These are phyloP conservation scores for Saturnispora hagleri DNA, from an alignment of 805 yeast genomes.

Conservation along the genomic window DNA sequence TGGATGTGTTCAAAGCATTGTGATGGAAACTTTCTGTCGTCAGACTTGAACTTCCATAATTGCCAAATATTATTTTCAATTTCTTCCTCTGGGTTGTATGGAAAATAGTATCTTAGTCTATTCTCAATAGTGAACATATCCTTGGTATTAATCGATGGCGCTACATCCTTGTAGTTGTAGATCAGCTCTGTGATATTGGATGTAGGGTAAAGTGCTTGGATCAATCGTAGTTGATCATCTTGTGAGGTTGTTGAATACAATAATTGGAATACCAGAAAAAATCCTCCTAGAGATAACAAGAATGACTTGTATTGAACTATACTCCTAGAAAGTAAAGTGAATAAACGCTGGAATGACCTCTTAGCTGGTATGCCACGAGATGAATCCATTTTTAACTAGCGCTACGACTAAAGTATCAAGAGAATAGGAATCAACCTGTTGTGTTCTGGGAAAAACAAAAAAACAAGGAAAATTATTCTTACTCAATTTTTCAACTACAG, in stretches of 20 bases:
- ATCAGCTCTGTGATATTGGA: constrained; percentile 8
- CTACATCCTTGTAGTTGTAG: constrained; percentile 7
- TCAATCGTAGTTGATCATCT: constrained; percentile 6
- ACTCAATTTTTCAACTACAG: not conserved
- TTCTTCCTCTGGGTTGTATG: constrained; percentile 16
- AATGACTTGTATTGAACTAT: not conserved
- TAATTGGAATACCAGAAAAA: constrained; percentile 1
- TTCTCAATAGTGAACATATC: constrained; percentile 22
- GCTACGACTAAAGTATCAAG: not conserved
- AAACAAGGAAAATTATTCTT: not conserved
- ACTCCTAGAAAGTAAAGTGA: not conserved
- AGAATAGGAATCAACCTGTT: not conserved
- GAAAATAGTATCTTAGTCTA: constrained; percentile 19
- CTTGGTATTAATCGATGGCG: constrained; percentile 17
- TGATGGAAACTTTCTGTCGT: constrained; percentile 23
- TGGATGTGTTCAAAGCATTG: constrained; percentile 25
- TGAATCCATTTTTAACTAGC: not conserved
- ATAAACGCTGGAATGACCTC: not conserved
- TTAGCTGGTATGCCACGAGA: not conserved
- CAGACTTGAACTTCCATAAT: constrained; percentile 20
- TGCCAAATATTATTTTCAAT: constrained; percentile 28
- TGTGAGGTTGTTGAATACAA: constrained; percentile 4
- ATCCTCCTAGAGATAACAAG: constrained; percentile 1
- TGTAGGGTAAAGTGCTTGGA: constrained; percentile 11
- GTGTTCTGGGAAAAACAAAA: not conserved